Conservation (phyloP, 345 rosid species). For the Gossypium turneri region DNA sequence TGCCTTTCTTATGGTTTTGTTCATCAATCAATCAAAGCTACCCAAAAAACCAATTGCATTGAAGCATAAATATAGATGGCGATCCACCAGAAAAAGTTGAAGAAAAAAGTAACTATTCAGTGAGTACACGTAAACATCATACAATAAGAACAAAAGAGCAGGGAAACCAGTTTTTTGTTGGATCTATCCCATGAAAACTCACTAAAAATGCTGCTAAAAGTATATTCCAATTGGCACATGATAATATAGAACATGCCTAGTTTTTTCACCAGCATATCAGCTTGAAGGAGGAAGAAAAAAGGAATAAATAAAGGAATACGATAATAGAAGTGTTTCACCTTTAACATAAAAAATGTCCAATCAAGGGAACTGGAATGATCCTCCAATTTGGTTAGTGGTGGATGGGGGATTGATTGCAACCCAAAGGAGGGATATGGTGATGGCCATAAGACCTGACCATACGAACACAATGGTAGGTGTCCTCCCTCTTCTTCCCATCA, state of each 20-base stretch:
- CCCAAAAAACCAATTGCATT: no score
- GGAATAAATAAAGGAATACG: slow-evolving; percentile 24
- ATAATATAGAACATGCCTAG: background rate
- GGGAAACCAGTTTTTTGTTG: no score
- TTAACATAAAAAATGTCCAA: slow-evolving; percentile 30
- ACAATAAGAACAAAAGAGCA: no score
- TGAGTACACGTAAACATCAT: no score
- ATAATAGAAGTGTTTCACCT: slow-evolving; percentile 5
- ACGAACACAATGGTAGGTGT: slow-evolving; percentile 96
- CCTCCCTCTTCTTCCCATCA: slow-evolving; percentile 96
- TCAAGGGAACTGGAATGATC: slow-evolving; percentile 89
- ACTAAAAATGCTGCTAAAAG: slow-evolving; percentile 5
- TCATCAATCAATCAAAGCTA: no score
- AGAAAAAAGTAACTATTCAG: no score
- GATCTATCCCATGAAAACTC: background rate
- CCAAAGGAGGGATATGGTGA: slow-evolving; percentile 95
- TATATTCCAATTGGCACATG: slow-evolving; percentile 3
- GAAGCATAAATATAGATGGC: no score
- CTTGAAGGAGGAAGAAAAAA: background rate
- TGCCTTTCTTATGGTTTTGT: no score
- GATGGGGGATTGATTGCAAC: slow-evolving; percentile 92
- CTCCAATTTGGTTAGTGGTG: slow-evolving; percentile 67
- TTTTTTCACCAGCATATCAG: background rate
- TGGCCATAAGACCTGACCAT: slow-evolving; percentile 94
- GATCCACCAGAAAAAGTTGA: no score